Evolutionary conservation across 257 asterid genomes (phyloP).

Genomic region (Dorcoceras hygrometricum): DNA sequence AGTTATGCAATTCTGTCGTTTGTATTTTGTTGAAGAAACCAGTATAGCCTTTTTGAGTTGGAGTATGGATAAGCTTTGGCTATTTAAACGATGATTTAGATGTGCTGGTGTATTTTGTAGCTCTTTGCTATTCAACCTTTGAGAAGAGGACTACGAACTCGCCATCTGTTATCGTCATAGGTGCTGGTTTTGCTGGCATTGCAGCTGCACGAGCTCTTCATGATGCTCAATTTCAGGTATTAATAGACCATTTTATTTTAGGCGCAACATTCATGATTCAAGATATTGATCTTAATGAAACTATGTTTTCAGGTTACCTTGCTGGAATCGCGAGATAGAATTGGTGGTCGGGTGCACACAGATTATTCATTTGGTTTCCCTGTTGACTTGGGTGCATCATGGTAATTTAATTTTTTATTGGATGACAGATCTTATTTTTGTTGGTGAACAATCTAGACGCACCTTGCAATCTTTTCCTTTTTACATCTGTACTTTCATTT

Average conservation of each 20-base stretch:
- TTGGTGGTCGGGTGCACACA: slow-evolving; percentile 93
- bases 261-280: neutral
- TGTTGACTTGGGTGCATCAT: slow-evolving; percentile 99
- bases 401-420: slow-evolving; percentile 40
- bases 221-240: slow-evolving; percentile 87
- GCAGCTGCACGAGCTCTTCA: slow-evolving; percentile 87
- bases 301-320: slow-evolving; percentile 58
- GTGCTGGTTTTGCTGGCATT: slow-evolving; percentile 90
- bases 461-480: slow-evolving; percentile 1
- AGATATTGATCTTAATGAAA: slow-evolving; percentile 13
- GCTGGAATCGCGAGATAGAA: slow-evolving; percentile 88
- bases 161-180: slow-evolving; percentile 88
- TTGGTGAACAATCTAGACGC: neutral
- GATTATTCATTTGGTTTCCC: slow-evolving; percentile 97
- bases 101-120: slow-evolving; percentile 32
- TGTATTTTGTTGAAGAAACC: neutral
- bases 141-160: slow-evolving; percentile 47
- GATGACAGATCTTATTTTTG: neutral
- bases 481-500: slow-evolving; percentile 18
- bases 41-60: neutral
- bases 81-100: slow-evolving; percentile 11
- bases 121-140: slow-evolving; percentile 49
- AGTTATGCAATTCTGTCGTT: neutral
- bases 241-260: neutral
- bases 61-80: neutral